phyloP scores from a whole-genome alignment of 805 yeast genomes.

The Ogataea ramenticola region DNA sequence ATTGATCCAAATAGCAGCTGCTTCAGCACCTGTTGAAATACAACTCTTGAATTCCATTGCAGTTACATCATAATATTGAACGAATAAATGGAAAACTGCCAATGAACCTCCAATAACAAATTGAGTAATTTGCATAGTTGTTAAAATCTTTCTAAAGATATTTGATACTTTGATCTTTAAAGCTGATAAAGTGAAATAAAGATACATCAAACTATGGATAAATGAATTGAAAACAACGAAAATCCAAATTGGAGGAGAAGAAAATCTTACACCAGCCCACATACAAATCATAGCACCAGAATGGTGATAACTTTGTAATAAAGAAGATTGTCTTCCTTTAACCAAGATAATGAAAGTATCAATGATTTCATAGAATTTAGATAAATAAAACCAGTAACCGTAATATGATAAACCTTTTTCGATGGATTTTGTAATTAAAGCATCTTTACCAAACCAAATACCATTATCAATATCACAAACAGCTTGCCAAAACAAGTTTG shows the following conservation, averaged over 20 bases:
- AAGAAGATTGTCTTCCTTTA: conserved; percentile 60
- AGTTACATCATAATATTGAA: conserved; percentile 46
- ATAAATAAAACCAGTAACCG: conserved; percentile 61
- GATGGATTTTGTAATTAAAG: conserved; percentile 6
- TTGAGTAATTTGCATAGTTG: conserved; percentile 63
- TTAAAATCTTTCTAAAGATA: conserved; percentile 48
- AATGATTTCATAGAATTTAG: conserved; percentile 65
- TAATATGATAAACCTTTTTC: conserved; percentile 43
- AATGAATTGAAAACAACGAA: conserved; percentile 76
- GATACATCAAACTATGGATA: conserved; percentile 69
- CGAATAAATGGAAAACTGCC: conserved; percentile 58
- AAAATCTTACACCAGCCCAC: conserved; percentile 72
- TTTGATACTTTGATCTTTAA: conserved; percentile 51
- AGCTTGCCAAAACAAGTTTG: conserved; percentile 50
- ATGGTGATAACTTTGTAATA: conserved; percentile 70
- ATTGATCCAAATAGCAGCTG: conserved; percentile 54
- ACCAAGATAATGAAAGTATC: conserved; percentile 62
- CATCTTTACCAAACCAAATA: conserved; percentile 35
- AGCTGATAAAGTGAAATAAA: conserved; percentile 56
- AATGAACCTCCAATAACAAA: conserved; percentile 62
- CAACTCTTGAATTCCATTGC: conserved; percentile 39
- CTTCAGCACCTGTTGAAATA: conserved; percentile 50
- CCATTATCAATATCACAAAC: conserved; percentile 57
- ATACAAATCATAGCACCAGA: conserved; percentile 75
- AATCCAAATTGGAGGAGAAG: conserved; percentile 74